A percentile compares a stretch with the other conserved stretches of the same genome.
Evolutionary conservation across 495 filamentous ascomycete species (phyloP).

Genomic region (Talaromyces nanjingensis): DNA sequence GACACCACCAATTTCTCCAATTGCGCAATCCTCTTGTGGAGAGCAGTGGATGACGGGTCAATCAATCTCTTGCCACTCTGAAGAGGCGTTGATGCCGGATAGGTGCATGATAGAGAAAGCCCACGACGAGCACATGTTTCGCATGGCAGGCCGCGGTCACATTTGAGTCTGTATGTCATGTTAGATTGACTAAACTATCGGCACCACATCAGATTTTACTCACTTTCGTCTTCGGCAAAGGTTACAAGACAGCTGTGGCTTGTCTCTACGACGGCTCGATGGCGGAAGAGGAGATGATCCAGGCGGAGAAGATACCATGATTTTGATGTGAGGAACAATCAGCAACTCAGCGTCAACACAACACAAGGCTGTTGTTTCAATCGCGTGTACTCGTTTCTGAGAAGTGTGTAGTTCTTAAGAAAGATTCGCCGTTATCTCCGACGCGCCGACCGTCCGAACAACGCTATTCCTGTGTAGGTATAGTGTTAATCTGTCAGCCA

Average conservation of each 20-base stretch:
- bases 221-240: constrained; percentile 14
- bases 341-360: neutral
- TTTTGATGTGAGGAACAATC: neutral
- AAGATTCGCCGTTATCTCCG: neutral
- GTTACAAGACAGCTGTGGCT: constrained; percentile 14
- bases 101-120: constrained; percentile 13
- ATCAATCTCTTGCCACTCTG: neutral
- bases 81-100: constrained; percentile 5
- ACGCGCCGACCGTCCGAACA: neutral
- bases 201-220: neutral
- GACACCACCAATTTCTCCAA: constrained; percentile 2
- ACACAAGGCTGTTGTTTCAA: neutral
- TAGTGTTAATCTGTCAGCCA: neutral
- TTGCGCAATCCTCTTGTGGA: neutral
- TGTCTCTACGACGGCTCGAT: constrained; percentile 11
- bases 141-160: constrained; percentile 16
- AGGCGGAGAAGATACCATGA: neutral
- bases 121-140: constrained; percentile 14
- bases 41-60: neutral
- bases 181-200: too few relatives aligned
- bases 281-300: neutral
- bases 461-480: neutral
- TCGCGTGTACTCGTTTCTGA: neutral
- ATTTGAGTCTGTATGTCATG: constrained; percentile 9
- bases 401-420: neutral